Base-by-base conservation (phyloP, 805 yeast genomes). In the Cyberlindnera euphorbiae region DNA sequence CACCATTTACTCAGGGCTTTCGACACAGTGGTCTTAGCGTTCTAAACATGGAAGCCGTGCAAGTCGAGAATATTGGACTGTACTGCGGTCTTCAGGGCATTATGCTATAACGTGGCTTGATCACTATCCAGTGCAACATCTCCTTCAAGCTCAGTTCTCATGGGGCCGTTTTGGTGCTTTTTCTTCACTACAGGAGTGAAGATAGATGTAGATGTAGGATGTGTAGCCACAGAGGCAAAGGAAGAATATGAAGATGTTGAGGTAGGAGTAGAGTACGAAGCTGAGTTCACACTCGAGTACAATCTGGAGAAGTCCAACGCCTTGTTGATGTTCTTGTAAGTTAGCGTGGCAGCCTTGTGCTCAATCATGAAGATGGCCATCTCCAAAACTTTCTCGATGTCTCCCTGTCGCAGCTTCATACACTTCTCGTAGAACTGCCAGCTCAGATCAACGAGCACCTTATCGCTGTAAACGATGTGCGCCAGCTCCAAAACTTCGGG, bases 1-100 rank as follows among this genome's bases (percentile, higher is more conserved):
- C 90, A 83, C 93, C 93, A 83, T 4, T 52, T 57, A 0, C 49
- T 28, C 3, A 79, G 50, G 0, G 68, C 70, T 9, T 26, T 32
- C 5, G 51, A 38, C 1, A 69, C 58, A 2, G 69, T 52, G 2
- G 39, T 35, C 6, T 67, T 45, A 0, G 88, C 86, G 22, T 65
- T 67, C 0, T 60, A 46, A 8, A 75, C 75, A 8, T 58, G 55
- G 37, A 68, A 66, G 0, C 71, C 67, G 54, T 83, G 93, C 7
- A 82, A 64, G 58, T 83, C 90, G 3, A 80, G 18, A 12, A 27
- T 44, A 29, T 50, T 44, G 9, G 29, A 41, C 1, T 36, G 31
- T 8, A 47, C 48, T 6, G 60, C 47, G 9, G 39, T 26, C 9
- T 29, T 28, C 5, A 54, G 39, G 15, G 27, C 56, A 15, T 36